Base-by-base conservation (phyloP, 768 basidiomycete species). In the Boletus patriciae region DNA sequence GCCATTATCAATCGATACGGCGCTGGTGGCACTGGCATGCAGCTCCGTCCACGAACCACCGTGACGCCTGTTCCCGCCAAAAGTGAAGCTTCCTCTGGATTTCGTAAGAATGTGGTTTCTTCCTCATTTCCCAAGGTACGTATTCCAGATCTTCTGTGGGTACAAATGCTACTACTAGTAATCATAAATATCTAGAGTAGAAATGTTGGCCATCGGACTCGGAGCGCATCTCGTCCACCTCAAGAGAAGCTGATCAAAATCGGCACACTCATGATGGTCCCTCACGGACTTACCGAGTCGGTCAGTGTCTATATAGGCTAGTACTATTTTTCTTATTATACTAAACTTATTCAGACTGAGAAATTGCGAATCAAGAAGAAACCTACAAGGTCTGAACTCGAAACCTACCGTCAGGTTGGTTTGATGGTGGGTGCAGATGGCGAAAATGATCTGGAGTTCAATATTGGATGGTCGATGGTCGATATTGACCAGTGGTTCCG, bases 241-340 rank as follows among this genome's bases (percentile, higher is more conserved):
- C 50, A 52, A 37, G 52, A 58, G 16, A 34, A 25, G 33, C 51
- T n/a, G 2, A 23, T 59, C 23, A 59, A 51, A 43, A 50, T 59
- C 16, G 45, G 53, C 5, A 15, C 15, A 3, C 25, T 59, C 0
- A 18, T 55, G 37, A 59, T 59, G 53, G 41, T 54, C 19, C 53
- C 53, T 8, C 8, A 51, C 6, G 45, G 58, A 6, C 25, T 59
- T 29, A 16, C 15, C n/a, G n/a, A 18, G 29, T 19, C 25, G 19
- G 57, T 58, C 25, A 44, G 52, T 45, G 19, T 33, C 18, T 46
- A 33, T 7, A 46, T 46, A 13, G 29, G 29, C 31, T 31, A 33
- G 21, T 44, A 29, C 12, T 38, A n/a, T 38, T 9, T 18, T 45
- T 27, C 25, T 44, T 44, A 21, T n/a, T 18, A 31, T 43, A 37